Conservation (phyloP, 192 early-diverging fungal genomes). For the Piromyces finnis region DNA sequence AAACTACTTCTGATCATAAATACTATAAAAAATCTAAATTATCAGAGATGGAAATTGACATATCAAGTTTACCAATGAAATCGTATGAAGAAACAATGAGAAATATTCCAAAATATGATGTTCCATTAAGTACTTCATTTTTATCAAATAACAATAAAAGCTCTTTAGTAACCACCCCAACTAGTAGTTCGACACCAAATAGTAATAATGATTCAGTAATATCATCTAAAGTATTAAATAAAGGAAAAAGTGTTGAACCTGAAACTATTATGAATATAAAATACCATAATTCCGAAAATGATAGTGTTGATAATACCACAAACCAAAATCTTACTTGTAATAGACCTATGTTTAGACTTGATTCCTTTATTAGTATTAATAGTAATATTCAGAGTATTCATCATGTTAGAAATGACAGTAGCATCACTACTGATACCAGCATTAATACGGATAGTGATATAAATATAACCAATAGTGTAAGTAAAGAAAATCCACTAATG, state of each 20-base stretch:
- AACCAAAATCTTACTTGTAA: too few species aligned
- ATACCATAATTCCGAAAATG: not conserved
- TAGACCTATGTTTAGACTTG: not conserved
- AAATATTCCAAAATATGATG: not conserved
- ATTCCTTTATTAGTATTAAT: not conserved
- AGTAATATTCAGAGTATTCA: too few species aligned
- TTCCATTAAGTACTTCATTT: not conserved
- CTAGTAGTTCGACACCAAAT: not conserved
- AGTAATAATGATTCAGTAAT: not conserved
- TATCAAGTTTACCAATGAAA: not conserved
- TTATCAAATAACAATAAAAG: not conserved
- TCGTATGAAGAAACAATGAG: not conserved
- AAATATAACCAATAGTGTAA: not conserved
- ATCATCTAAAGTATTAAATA: not conserved
- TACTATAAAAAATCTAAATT: not conserved
- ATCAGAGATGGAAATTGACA: not conserved
- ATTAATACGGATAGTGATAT: not conserved
- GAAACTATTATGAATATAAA: not conserved
- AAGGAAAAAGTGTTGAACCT: not conserved
- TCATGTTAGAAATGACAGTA: too few species aligned
- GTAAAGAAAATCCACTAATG: not conserved
- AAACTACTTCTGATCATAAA: not conserved
- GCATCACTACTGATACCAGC: too few species aligned
- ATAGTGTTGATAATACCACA: not conserved
- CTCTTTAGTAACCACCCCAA: not conserved